Base-by-base conservation (phyloP, 2,329 filamentous ascomycete species). In the Venturia pyrina region DNA sequence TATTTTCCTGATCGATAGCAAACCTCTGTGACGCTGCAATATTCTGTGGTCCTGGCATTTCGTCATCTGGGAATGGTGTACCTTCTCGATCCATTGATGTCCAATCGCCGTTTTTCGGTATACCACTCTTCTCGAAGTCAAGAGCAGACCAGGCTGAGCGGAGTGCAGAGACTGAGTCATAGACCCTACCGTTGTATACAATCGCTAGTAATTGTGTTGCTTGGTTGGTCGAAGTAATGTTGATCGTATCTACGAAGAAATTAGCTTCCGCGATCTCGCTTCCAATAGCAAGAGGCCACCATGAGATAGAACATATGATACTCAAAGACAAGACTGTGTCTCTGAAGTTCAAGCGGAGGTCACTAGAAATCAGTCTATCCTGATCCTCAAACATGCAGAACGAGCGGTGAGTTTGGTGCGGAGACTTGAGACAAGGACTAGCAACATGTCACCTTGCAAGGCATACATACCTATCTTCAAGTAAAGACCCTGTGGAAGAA, bases 41-140 rank as follows among this genome's bases (percentile, higher is more conserved):
- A 76, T 76, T 43, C 67, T 69, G 64, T 77, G 76, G 65, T 73
- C 72, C 63, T 75, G 76, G 70, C 66, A 77, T 76, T 65, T 80
- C 78, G 66, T 80, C 79, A 67, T 80, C 80, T 2, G 78, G 77
- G 19, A 80, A 72, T 0, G 76, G 80, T 0, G 77, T 75, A 6
- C 80, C 75, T 0, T 73, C 72, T 10, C 78, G 76, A 0, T 77
- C 67, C 2, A 57, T 57, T 6, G 53, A 57, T 57, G 74, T 76
- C 5, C 80, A 67, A 17, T 68, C 67, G 28, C 69, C 66, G 32
- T 71, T 73, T 68, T 78, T 78, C 40, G 72, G 70, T 1, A 68
- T 70, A 8, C 70, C 70, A 13, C 72, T 66, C 10, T 70, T 72
- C 56, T 44, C 66, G 65, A 73, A 74, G 2, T 70, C 71, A 11